These are phyloP conservation scores for Aspergillus hiratsukae DNA, from an alignment of 2,329 filamentous ascomycete species.

Conservation along the genomic window DNA sequence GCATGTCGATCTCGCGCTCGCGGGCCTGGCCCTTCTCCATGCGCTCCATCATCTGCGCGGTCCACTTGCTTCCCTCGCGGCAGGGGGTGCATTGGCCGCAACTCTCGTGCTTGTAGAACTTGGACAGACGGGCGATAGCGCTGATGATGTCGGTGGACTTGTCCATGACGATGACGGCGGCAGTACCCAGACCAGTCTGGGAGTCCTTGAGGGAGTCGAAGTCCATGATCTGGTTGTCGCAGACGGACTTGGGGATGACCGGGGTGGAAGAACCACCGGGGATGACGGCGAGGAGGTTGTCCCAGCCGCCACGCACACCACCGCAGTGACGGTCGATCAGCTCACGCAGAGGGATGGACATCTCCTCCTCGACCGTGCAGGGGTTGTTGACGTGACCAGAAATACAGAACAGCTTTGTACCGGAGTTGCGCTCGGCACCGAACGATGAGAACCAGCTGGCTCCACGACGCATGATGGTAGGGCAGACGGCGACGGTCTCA, in stretches of 20 bases:
- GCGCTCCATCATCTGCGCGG: slow-evolving; percentile 95
- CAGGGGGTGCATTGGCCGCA: slow-evolving; percentile 99
- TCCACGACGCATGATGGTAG: slow-evolving; percentile 91
- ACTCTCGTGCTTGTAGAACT: slow-evolving; percentile 98
- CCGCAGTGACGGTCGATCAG: slow-evolving; percentile 98
- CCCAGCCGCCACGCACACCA: slow-evolving; percentile 94
- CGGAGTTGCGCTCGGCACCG: slow-evolving; percentile 91
- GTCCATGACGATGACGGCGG: slow-evolving; percentile 98
- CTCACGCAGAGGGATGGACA: slow-evolving; percentile 94
- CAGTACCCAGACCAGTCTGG: slow-evolving; percentile 94
- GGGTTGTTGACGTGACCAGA: slow-evolving; percentile 99
- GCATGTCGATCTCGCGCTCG: slow-evolving; percentile 95
- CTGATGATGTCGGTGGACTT: slow-evolving; percentile 95
- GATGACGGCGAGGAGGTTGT: slow-evolving; percentile 92
- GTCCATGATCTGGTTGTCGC: slow-evolving; percentile 97
- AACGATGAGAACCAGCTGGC: slow-evolving; percentile 90
- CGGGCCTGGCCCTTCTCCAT: slow-evolving; percentile 89
- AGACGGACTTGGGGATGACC: slow-evolving; percentile 82
- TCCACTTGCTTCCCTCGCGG: slow-evolving; percentile 98
- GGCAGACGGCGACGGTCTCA: slow-evolving; percentile 91
- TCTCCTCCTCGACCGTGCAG: slow-evolving; percentile 96
- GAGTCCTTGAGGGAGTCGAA: slow-evolving; percentile 98
- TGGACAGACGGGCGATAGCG: slow-evolving; percentile 84
- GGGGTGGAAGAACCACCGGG: slow-evolving; percentile 96
- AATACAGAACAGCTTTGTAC: slow-evolving; percentile 97